A percentile compares a stretch with the other conserved stretches of the same genome.
These are phyloP conservation scores for Ascochyta koolunga DNA, from an alignment of 2,329 filamentous ascomycete genomes.

Conservation along the genomic window DNA sequence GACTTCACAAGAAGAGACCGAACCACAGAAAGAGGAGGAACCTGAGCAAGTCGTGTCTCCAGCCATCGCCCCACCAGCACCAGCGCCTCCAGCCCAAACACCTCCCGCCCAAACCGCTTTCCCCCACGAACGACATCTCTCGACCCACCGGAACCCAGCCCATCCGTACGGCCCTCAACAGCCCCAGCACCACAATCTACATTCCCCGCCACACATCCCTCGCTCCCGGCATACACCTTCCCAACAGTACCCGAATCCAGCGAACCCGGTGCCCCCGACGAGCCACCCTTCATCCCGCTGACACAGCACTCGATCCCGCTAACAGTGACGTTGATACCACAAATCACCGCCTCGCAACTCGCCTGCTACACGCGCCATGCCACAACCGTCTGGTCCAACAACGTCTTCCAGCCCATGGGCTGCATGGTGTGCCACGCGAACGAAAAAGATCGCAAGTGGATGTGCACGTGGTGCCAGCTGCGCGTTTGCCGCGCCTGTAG, in stretches of 20 bases:
- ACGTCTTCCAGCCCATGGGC: conserved; percentile 40
- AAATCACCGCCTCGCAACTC: conserved; percentile 38
- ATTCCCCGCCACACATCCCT: background rate
- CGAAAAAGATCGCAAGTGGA: conserved; percentile 34
- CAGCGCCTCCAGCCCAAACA: conserved; percentile 9
- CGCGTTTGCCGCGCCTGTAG: conserved; percentile 42
- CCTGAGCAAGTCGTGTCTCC: background rate
- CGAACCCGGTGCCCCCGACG: too few relatives aligned
- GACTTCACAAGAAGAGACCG: background rate
- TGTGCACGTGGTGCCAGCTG: conserved; percentile 48
- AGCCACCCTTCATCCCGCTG: conserved; percentile 27
- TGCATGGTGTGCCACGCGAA: conserved; percentile 46
- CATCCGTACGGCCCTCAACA: conserved; percentile 10
- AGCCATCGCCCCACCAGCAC: background rate
- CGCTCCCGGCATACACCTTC: background rate
- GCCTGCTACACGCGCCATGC: conserved; percentile 43
- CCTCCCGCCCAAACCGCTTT: conserved; percentile 1
- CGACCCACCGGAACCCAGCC: conserved; percentile 16
- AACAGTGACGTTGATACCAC: conserved; percentile 24
- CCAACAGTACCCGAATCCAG: background rate
- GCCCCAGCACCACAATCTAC: conserved; percentile 10
- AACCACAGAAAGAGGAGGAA: background rate
- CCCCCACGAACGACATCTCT: conserved; percentile 17
- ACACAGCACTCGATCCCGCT: conserved; percentile 26
- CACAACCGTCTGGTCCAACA: conserved; percentile 37